Conservation (phyloP, 768 basidiomycete genomes). For the Termitomyces sp. region DNA sequence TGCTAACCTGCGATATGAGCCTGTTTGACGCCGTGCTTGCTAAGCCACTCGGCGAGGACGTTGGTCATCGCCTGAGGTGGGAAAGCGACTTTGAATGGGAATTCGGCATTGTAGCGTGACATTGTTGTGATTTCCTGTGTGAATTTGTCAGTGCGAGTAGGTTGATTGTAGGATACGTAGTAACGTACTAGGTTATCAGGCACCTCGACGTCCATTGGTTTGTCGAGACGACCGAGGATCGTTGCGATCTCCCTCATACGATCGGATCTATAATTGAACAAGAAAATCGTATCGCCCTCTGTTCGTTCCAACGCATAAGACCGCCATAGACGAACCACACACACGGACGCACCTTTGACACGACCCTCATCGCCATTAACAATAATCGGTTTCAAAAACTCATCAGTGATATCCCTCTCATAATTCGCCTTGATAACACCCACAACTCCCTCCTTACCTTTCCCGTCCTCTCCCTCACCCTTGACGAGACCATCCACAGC, state of each 20-base stretch:
- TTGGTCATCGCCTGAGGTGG: slow-evolving; percentile 94
- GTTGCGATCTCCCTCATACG: slow-evolving; percentile 89
- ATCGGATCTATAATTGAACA: slow-evolving; percentile 97
- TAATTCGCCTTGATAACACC: slow-evolving; percentile 64
- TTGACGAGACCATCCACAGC: slow-evolving; percentile 81
- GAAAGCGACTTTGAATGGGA: slow-evolving; percentile 86
- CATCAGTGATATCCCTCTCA: slow-evolving; percentile 83
- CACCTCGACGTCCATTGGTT: slow-evolving; percentile 77
- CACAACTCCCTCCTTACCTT: slow-evolving; percentile 38
- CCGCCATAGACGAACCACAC: too few species aligned
- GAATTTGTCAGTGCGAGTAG: too few species aligned
- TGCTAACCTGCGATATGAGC: slow-evolving; percentile 82
- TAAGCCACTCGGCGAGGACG: slow-evolving; percentile 90
- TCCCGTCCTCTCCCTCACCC: slow-evolving; percentile 53
- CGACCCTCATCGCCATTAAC: slow-evolving; percentile 73
- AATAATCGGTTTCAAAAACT: slow-evolving; percentile 94
- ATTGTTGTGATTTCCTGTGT: slow-evolving; percentile 84
- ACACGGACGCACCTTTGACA: slow-evolving; percentile 72
- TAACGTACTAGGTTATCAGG: slow-evolving; percentile 72
- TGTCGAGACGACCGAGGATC: slow-evolving; percentile 76
- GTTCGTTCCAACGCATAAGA: too few species aligned
- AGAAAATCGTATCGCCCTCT: slow-evolving; percentile 89
- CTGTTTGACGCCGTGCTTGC: slow-evolving; percentile 74
- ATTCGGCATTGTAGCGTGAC: slow-evolving; percentile 90
- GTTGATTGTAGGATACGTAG: too few species aligned